Base-by-base conservation (phyloP, 805 yeast genomes). In the Suhomyces sp. region DNA sequence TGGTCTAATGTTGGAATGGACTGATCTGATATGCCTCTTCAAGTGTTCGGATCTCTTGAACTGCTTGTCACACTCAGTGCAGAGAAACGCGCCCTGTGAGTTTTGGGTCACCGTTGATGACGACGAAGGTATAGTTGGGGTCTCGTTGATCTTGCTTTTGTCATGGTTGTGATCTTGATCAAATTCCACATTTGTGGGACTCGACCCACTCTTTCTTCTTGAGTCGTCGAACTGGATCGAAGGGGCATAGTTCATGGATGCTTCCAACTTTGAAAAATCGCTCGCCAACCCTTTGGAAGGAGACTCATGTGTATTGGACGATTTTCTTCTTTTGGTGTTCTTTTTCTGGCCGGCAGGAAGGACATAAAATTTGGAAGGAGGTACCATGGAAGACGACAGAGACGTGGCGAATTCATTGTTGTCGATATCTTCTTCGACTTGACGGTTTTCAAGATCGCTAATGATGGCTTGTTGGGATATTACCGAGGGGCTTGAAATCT, bases 31-130 rank as follows among this genome's bases (percentile, higher is more conserved):
- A 54, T 74, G 79, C 38, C 79, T 62, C 57, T 74, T 74, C 55
- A 74, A 64, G 60, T 74, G 79, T 58, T 74, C 79, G 40, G 73
- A 70, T 41, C 79, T 60, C 60, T 74, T 74, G 61, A 74, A 74
- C 53, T 71, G 76, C 59, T 74, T 74, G 42, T 65, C 68, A 57
- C 79, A 74, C 46, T 73, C 74, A 3, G 70, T 70, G 54, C 79
- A 74, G 22, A 76, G 78, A 60, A 74, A 74, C 5, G 58, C 53
- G 3, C 58, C 60, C 26, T 53, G 53, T 10, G 54, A 53, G 29
- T 53, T 54, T 10, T 57, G 55, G 26, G 50, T 46, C 42, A 44
- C 52, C 7, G 33, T 4, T 5, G 52, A n/a, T 26, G 48, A 38
- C 29, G 51, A 33, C 49, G 46, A 38, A 35, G 50, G 41, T 6